phyloP scores from a whole-genome alignment of 768 basidiomycete species.

The Sarcomyxa edulis region DNA sequence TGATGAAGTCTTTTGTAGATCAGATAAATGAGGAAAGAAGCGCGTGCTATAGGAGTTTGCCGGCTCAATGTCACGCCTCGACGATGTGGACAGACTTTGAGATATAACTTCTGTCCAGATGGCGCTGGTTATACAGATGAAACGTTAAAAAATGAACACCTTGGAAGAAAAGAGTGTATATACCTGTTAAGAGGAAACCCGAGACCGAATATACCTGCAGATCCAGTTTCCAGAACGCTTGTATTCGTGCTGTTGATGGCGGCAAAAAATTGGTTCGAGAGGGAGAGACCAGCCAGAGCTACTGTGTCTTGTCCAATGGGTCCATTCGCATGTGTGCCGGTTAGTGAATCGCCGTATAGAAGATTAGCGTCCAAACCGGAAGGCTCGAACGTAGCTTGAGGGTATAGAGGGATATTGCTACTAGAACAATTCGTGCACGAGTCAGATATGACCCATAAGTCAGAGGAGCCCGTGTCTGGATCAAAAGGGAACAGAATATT shows the following conservation, averaged over 20 bases:
- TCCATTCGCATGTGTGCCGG: constrained; percentile 65
- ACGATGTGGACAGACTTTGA: too few relatives aligned
- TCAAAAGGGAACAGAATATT: not conserved
- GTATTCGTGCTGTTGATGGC: constrained; percentile 69
- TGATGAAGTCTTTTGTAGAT: not conserved
- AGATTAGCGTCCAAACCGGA: constrained; percentile 42
- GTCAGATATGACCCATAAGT: constrained; percentile 68
- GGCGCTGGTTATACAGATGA: constrained; percentile 32
- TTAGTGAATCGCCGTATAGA: constrained; percentile 66
- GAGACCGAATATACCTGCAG: constrained; percentile 67
- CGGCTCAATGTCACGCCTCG: constrained; percentile 9
- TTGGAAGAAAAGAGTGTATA: not conserved
- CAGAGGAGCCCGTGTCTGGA: constrained; percentile 73
- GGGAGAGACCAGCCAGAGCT: constrained; percentile 43
- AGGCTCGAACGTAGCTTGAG: constrained; percentile 42
- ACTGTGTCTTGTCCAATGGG: constrained; percentile 56
- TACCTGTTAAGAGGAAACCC: constrained; percentile 75
- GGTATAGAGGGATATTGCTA: constrained; percentile 39
- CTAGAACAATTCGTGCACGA: constrained; percentile 42
- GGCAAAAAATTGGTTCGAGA: constrained; percentile 54
- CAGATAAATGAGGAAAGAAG: constrained; percentile 1
- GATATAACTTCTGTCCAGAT: constrained; percentile 41
- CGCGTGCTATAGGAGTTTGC: too few relatives aligned
- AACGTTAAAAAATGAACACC: not conserved
- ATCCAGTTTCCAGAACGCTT: constrained; percentile 46